Base-by-base conservation (phyloP, 2,329 filamentous ascomycete genomes). In the Aspergillus viridinutans region DNA sequence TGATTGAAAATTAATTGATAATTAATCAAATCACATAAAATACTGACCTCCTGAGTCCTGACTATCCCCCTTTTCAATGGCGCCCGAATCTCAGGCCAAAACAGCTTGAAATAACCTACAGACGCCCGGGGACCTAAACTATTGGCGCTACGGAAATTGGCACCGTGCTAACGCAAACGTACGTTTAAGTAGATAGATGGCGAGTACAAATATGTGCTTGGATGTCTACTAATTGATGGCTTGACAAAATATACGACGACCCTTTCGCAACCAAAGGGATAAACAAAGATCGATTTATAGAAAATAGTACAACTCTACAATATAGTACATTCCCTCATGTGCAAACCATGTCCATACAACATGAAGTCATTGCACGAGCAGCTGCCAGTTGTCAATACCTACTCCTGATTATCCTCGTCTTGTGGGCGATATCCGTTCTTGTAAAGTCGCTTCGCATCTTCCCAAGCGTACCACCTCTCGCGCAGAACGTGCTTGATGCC, bases 381-480 rank as follows among this genome's bases (percentile, higher is more conserved):
- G 43, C 21, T 25, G 23, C 21, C 21, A 14, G 5, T 23, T 47
- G 10, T 21, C 23, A 23, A 26, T 25, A 23, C 25, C 43, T 47
- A 47, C 21, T 51, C 57, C 52, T 61, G 56, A 21, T n/a, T 52
- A 12, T 65, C 67, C 48, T 74, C 67, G 38, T 68, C 62, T 54
- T 69, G 66, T 17, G 74, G 74, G 47, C 72, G 69, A 51, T 72
- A 70, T 49, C 73, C 74, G 23, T 65, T 62, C 28, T 72, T 60
- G 56, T 73, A 76, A 43, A 75, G 64, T 42, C 67, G 67, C 53
- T 69, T 67, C 35, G 74, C 75, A 42, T 76, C 74, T 56, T 74
- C 73, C 89, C 91, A 97, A 9, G 90, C 84, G 76, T 96, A 93
- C 78, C 85, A 94, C 67, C 93, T 84, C 77, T 97, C 92, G 38